Evolutionary conservation across 176 grass and related monocot genomes (phyloP).

Genomic region (Zea mays): DNA sequence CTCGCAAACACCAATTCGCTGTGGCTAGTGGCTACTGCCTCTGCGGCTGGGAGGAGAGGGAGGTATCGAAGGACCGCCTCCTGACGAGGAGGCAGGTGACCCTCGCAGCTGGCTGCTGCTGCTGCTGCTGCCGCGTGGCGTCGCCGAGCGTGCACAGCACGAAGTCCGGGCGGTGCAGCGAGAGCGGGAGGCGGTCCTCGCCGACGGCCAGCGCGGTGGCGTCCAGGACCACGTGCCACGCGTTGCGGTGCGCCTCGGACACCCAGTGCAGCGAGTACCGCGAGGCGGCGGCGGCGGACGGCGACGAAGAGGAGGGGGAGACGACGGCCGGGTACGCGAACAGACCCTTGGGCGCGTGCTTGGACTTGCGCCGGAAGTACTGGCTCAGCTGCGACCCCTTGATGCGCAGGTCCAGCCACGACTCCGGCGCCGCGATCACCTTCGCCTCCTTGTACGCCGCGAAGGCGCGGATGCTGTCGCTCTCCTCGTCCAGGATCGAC

Average conservation of each 20-base stretch:
- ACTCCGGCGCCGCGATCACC: constrained; percentile 60
- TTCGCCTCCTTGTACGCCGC: constrained; percentile 69
- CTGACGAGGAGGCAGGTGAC: constrained; percentile 60
- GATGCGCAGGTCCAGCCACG: constrained; percentile 71
- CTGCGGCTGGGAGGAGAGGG: background rate
- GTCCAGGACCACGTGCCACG: constrained; percentile 71
- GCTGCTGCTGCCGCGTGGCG: constrained; percentile 17
- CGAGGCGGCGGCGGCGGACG: background rate
- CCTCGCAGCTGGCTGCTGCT: constrained; percentile 30
- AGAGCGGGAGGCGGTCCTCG: constrained; percentile 52
- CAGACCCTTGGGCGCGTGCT: constrained; percentile 67
- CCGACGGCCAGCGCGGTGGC: constrained; percentile 50
- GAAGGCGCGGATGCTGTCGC: constrained; percentile 53
- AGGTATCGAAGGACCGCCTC: constrained; percentile 53
- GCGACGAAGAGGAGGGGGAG: background rate
- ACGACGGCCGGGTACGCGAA: constrained; percentile 67
- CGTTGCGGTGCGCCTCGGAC: constrained; percentile 71
- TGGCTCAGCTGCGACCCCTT: constrained; percentile 82
- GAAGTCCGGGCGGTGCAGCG: constrained; percentile 71
- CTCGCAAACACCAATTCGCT: too few relatives aligned
- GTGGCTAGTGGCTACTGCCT: too few relatives aligned
- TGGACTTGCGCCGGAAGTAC: constrained; percentile 77
- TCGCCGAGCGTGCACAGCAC: constrained; percentile 51
- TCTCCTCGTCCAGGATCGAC: constrained; percentile 48
- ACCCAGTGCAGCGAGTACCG: constrained; percentile 73